Base-by-base conservation (phyloP, 208 protist species). In the Angomonas ambiguus region DNA sequence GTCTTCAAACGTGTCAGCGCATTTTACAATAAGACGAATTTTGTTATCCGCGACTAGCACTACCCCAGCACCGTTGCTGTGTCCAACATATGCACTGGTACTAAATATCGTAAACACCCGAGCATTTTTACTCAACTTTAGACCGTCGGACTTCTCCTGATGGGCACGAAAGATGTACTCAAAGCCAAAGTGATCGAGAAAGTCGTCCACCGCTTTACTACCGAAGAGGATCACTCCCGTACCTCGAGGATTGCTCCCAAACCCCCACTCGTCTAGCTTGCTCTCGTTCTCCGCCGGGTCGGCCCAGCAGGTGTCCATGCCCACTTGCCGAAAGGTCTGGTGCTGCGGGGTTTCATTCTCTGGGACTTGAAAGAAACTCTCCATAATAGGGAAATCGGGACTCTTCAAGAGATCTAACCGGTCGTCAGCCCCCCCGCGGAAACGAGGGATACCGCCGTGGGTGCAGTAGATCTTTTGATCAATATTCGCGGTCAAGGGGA, bases 51-150 rank as follows among this genome's bases (percentile, higher is more conserved):
- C 85, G 13, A 97, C 91, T 16, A 96, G 73, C 58, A 97, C 89
- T 31, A 95, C 88, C 30, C 91, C 94, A 2, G 91, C 94, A 20
- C 90, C 88, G 70, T 97, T 97, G 38, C 91, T 76, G 63, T 97
- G 88, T 2, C 94, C 94, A 4, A 94, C 85, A 64, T 97, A 97
- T 42, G 94, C 85, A 55, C 88, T 92, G 5, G 92, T 95, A 72
- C 92, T 96, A 42, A 97, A 97, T 60, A 97, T 95, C 18, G 94
- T 97, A 64, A 97, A 90, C 6, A 97, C 89, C 1, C 91, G 83
- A 2, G 86, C 83, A 65, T 71, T 95, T 66, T 95, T 93, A 68
- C 86, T 95, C 30, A 97, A 77, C 78, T 96, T 93, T 60, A 97
- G 72, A 45, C 94, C 94, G 65, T 97, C 89, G 0, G 85, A 82